A percentile compares a stretch with the other conserved stretches of the same genome.
Evolutionary conservation across 345 rosid species (phyloP).

Genomic region (Eucalyptus guilfoylei): DNA sequence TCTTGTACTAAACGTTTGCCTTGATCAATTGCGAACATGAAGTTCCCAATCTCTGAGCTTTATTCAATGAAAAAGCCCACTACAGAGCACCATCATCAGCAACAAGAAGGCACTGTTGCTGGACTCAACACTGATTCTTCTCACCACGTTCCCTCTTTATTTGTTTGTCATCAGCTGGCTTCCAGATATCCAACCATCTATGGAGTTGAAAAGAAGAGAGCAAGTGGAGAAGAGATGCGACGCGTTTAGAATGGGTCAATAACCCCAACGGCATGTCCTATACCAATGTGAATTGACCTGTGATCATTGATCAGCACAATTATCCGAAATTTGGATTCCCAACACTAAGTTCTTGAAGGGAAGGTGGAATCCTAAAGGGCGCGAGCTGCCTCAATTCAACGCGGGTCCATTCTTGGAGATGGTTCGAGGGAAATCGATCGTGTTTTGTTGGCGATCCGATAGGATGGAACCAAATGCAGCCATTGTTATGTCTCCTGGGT

Average conservation of each 20-base stretch:
- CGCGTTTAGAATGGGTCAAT: conserved; percentile 17
- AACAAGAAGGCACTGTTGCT: not conserved
- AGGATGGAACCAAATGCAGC: conserved; percentile 36
- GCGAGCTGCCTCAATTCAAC: conserved; percentile 18
- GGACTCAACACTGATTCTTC: not conserved
- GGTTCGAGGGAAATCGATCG: conserved; percentile 18
- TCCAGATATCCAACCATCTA: not conserved
- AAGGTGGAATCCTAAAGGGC: conserved; percentile 30
- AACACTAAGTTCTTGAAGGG: conserved; percentile 27
- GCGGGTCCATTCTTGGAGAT: conserved; percentile 19
- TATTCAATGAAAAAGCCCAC: not conserved
- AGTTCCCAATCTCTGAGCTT: not conserved
- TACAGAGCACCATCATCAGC: not conserved
- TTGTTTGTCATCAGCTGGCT: not conserved
- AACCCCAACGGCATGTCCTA: conserved; percentile 14
- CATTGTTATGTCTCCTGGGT: conserved; percentile 24
- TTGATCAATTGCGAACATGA: no score
- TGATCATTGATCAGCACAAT: not conserved
- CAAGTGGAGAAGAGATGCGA: conserved; percentile 3
- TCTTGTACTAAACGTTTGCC: not conserved
- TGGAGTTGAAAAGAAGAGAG: not conserved
- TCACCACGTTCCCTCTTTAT: not conserved
- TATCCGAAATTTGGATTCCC: not conserved
- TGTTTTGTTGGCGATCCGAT: conserved; percentile 35
- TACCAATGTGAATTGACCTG: conserved; percentile 14